These are phyloP conservation scores for Aspergillus amoenus DNA, from an alignment of 2,329 filamentous ascomycete genomes.

Conservation along the genomic window DNA sequence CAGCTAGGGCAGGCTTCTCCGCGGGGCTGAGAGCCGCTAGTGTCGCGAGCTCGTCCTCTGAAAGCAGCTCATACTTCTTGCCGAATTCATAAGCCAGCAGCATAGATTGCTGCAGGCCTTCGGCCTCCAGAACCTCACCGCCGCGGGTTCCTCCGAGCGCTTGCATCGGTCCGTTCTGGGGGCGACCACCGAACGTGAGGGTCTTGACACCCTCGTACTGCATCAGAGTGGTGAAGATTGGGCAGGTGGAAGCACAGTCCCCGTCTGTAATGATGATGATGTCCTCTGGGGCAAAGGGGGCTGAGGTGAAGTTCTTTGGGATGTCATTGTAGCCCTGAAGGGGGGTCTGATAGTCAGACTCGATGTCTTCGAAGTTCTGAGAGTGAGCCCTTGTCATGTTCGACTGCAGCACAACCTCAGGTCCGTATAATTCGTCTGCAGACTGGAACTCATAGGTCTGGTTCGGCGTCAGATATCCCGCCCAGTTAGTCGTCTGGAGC, in stretches of 20 bases:
- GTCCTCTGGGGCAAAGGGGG: slow-evolving; percentile 33
- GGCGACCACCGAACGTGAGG: slow-evolving; percentile 61
- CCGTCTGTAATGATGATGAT: slow-evolving; percentile 53
- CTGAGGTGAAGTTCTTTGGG: slow-evolving; percentile 15
- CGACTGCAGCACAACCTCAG: background rate
- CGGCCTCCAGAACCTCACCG: slow-evolving; percentile 23
- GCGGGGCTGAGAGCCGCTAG: background rate
- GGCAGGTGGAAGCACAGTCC: slow-evolving; percentile 60
- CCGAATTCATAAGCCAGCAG: background rate
- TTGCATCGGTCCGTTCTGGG: slow-evolving; percentile 57
- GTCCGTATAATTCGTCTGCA: background rate
- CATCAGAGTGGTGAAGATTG: slow-evolving; percentile 58
- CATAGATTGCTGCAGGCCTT: background rate
- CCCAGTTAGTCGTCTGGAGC: background rate
- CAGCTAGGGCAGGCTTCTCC: background rate
- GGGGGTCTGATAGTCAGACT: background rate
- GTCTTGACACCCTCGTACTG: slow-evolving; percentile 55
- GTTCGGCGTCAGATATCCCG: background rate
- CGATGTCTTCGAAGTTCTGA: background rate
- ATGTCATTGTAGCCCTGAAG: slow-evolving; percentile 19
- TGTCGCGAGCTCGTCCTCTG: background rate
- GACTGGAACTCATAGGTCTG: background rate
- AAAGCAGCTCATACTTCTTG: background rate
- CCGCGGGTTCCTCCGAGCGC: slow-evolving; percentile 67
- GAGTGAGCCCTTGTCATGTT: background rate